Evolutionary conservation across 306 rosid genomes (phyloP).

Genomic region (Fragaria nilgerrensis): DNA sequence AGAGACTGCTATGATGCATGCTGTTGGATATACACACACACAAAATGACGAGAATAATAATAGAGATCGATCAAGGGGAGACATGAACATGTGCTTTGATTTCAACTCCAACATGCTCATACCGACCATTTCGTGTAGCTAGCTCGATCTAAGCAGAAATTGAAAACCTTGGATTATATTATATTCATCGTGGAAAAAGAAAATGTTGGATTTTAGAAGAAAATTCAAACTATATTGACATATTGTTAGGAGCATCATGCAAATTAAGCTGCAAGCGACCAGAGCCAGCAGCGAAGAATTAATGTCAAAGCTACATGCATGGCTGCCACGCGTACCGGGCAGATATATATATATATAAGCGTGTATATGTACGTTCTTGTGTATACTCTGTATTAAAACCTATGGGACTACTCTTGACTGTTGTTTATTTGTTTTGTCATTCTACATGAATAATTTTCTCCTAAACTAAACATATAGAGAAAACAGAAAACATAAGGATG

Average conservation of each 20-base stretch:
- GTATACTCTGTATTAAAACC: neutral
- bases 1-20: neutral
- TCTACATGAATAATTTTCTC: no score
- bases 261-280: neutral
- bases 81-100: neutral
- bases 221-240: neutral
- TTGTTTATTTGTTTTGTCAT: no score
- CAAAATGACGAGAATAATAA: neutral
- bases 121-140: neutral
- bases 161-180: neutral
- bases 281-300: neutral
- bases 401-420: neutral
- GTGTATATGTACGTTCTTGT: neutral
- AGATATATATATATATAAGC: neutral
- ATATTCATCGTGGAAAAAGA: neutral
- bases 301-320: neutral
- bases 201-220: conserved; percentile 4
- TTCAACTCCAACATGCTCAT: neutral
- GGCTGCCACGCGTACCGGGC: neutral
- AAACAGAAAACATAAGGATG: no score
- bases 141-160: conserved; percentile 1
- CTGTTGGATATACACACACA: neutral
- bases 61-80: neutral
- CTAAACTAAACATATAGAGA: no score
- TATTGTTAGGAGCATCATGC: neutral